Base-by-base conservation (phyloP, 768 basidiomycete species). In the Gelatoporia subvermispora region DNA sequence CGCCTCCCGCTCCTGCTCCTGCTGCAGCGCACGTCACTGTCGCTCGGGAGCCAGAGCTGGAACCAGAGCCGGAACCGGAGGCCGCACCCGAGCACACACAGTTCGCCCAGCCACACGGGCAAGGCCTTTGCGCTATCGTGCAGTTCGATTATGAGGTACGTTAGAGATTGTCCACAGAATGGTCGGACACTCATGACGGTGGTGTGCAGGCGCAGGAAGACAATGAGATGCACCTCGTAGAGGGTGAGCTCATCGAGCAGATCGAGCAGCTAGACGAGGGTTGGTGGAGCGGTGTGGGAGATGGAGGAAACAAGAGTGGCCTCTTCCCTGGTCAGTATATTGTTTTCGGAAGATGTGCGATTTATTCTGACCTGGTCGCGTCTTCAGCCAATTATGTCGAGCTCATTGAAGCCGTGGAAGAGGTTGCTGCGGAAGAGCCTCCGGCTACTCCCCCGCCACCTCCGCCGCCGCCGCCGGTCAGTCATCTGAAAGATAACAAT, bases 251-350 rank as follows among this genome's bases (percentile, higher is more conserved):
- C 31, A 81, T 96, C 42, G 81, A 85, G 48, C 79, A 87, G 54
- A 81, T 95, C 41, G 88, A 93, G 65, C 82, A 89, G 65, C 66
- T 90, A 15, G 90, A 86, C 55, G 88, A 90, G 56, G 88, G 89
- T 5, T 98, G 94, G 94, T 96, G 93, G 94, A 78, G 73, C 49
- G 94, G 91, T 18, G 72, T 81, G 42, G 84, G 82, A 24, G 68
- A 73, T 36, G 76, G 72, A 20, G 92, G 91, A 4, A 38, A 59
- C 3, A 84, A 86, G 70, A 72, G 67, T 5, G 94, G 93, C 8
- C 65, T 94, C 25, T 96, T 95, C 81, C 93, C 93, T 50, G 78
- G 88, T 90, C 55, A 20, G 76, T 46, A 21, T 28, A 15, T 5
- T 22, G 36, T 22, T 22, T 38, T 52, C 34, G 46, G n/a, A 7